These are phyloP conservation scores for Yamadazyma mexicana DNA, from an alignment of 1,139 yeast species.

Conservation along the genomic window DNA sequence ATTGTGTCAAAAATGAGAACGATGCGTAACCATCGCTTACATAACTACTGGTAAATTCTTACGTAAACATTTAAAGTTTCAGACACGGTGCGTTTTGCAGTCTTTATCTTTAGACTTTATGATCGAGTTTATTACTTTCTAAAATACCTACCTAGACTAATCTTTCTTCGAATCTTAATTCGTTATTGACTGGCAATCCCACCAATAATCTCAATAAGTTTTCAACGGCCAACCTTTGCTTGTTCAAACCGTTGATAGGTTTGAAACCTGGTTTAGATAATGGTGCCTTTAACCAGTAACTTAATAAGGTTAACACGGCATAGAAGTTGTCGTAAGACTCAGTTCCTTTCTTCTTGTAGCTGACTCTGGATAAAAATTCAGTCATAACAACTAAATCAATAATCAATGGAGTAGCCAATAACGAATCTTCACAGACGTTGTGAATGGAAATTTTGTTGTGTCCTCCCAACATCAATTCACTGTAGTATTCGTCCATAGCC, in stretches of 20 bases:
- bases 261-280: conserved; percentile 87
- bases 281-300: conserved; percentile 98
- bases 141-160: conserved; percentile 25
- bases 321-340: conserved; percentile 65
- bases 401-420: conserved; percentile 91
- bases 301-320: conserved; percentile 81
- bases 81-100: too few species aligned
- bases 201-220: conserved; percentile 86
- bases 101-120: too few species aligned
- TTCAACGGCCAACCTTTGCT: conserved; percentile 90
- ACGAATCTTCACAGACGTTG: conserved; percentile 94
- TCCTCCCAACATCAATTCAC: conserved; percentile 96
- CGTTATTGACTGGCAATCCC: conserved; percentile 88
- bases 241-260: conserved; percentile 90
- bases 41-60: too few species aligned
- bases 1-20: not conserved
- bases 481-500: conserved; percentile 97
- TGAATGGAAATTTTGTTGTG: conserved; percentile 92
- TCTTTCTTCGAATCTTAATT: conserved; percentile 92
- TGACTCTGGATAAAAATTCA: conserved; percentile 85
- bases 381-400: conserved; percentile 88
- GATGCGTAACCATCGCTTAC: conserved; percentile 1
- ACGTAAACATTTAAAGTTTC: too few species aligned
- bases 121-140: too few species aligned
- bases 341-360: conserved; percentile 56